Base-by-base conservation (phyloP, 805 yeast genomes). In the Starmerella etchellsii region DNA sequence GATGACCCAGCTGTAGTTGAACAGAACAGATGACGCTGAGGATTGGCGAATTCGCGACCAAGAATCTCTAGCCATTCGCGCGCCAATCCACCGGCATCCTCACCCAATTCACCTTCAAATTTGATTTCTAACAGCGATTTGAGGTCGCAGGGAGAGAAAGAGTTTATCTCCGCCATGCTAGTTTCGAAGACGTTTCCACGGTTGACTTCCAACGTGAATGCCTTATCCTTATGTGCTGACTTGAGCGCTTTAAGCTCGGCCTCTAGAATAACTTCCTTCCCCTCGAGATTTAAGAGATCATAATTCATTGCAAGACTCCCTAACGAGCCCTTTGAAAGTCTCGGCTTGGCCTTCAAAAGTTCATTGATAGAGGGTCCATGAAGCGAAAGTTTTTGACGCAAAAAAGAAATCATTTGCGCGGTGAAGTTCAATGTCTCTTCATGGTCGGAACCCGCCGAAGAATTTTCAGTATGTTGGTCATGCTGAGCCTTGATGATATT, bases 1-100 rank as follows among this genome's bases (percentile, higher is more conserved):
- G 95, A 83, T 48, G 78, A 78, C 54, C 88, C 97, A 7, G 94
- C 74, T 0, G 94, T 81, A 33, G 85, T 94, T 0, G 97, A 95
- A 1, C 80, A 68, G 57, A 88, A 91, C 47, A 91, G 64, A 0
- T 95, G 96, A 63, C 85, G 85, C 54, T 84, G 94, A 0, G 97
- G 93, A 57, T 88, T 85, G 63, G 91, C 84, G 83, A 91, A 87
- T 58, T 88, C 96, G 47, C 95, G 69, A 0, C 95, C 77, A 35
- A 91, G 62, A 4, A 87, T 94, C 57, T 87, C 96, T 55, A 79
- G 87, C 98, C 98, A 91, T 59, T 91, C 99, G 54, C 99, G 69
- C 0, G 96, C 82, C 14, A 91, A 78, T 31, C 99, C 99, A 51
- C 99, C 99, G 3, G 95, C 98, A 67, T 91, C 99, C 36, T 91